Evolutionary conservation across 2,329 filamentous ascomycete genomes (phyloP).

Genomic region (Amauroascus verrucosus): DNA sequence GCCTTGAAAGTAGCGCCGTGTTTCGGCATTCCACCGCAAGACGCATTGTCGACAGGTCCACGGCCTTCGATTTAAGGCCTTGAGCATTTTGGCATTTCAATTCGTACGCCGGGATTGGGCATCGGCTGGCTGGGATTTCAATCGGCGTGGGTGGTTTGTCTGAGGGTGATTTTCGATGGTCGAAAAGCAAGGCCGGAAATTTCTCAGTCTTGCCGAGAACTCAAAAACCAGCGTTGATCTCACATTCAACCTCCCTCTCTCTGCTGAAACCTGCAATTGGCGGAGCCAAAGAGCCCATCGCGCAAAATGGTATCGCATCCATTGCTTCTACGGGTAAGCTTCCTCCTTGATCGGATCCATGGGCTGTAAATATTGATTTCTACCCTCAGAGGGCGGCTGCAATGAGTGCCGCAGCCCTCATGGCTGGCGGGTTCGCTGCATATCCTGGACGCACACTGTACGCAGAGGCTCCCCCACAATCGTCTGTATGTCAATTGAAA

Average conservation of each 20-base stretch:
- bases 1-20: constrained; percentile 26
- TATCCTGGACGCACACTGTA: constrained; percentile 34
- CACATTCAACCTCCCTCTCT: constrained; percentile 11
- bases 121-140: neutral
- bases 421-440: constrained; percentile 32
- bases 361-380: constrained; percentile 1
- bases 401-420: constrained; percentile 33
- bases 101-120: neutral
- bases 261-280: constrained; percentile 20
- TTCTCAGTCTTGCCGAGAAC: constrained; percentile 12
- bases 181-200: constrained; percentile 2
- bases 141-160: neutral
- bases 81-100: constrained; percentile 22
- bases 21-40: constrained; percentile 17
- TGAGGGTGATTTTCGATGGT: neutral
- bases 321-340: constrained; percentile 33
- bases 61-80: constrained; percentile 28
- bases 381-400: constrained; percentile 29
- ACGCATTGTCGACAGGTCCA: constrained; percentile 36
- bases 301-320: constrained; percentile 33
- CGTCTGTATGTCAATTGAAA: constrained; percentile 22
- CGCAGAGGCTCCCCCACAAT: constrained; percentile 34
- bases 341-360: neutral
- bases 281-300: constrained; percentile 17
- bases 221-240: constrained; percentile 6